Conservation (phyloP, 768 basidiomycete species). For the Leccinum arenicola region DNA sequence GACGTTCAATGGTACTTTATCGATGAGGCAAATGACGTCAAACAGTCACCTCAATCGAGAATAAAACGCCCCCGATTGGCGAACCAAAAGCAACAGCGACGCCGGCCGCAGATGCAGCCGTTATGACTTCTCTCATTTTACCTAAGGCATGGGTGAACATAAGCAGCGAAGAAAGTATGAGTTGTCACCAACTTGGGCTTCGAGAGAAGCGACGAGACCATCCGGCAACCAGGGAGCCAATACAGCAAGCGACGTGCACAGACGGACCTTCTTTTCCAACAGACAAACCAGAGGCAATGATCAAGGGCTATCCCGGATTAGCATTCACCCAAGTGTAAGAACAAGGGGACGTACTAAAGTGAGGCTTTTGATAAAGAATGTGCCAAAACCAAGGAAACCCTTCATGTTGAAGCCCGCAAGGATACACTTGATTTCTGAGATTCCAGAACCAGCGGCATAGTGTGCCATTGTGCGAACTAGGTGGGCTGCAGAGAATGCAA, state of each 20-base stretch:
- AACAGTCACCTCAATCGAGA: constrained; percentile 83
- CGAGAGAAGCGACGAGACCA: constrained; percentile 78
- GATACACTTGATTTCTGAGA: constrained; percentile 98
- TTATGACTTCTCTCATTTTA: constrained; percentile 87
- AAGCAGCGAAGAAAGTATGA: constrained; percentile 4
- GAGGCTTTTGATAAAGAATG: constrained; percentile 90
- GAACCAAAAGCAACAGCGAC: constrained; percentile 99
- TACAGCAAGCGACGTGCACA: constrained; percentile 94
- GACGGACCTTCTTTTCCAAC: constrained; percentile 99
- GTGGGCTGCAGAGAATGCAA: constrained; percentile 85
- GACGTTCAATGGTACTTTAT: not conserved
- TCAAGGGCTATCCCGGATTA: constrained; percentile 67
- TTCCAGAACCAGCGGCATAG: constrained; percentile 97
- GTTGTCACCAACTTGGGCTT: constrained; percentile 69
- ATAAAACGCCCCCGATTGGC: constrained; percentile 95
- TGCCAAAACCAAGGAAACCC: constrained; percentile 86
- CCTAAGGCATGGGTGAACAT: constrained; percentile 37
- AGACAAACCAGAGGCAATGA: constrained; percentile 94
- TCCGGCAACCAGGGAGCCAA: constrained; percentile 87
- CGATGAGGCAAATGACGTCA: not conserved
- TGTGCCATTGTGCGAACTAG: constrained; percentile 86
- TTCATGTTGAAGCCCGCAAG: constrained; percentile 97
- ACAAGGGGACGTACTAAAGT: constrained; percentile 64
- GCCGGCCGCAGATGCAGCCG: constrained; percentile 94
- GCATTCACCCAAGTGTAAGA: constrained; percentile 1